phyloP scores from a whole-genome alignment of 441 rosid genomes.

The Arabidopsis lyrata region DNA sequence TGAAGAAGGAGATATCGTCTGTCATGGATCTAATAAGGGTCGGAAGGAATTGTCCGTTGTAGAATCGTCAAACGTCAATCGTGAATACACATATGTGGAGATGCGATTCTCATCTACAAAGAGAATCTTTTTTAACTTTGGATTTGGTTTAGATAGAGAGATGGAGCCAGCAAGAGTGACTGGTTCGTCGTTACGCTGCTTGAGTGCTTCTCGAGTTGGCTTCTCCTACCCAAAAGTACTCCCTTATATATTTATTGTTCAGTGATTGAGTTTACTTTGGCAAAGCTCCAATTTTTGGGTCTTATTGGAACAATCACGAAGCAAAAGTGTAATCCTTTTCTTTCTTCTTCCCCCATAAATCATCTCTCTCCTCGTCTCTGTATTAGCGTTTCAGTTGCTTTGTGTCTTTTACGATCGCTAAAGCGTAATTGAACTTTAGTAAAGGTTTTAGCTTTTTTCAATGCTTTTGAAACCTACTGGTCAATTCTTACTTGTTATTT shows the following conservation, averaged over 20 bases:
- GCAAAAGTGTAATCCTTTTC: conserved; percentile 32
- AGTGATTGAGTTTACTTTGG: conserved; percentile 24
- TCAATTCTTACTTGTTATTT: background rate
- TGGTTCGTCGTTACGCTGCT: conserved; percentile 31
- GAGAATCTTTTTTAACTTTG: conserved; percentile 16
- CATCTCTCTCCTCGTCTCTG: background rate
- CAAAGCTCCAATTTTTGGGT: conserved; percentile 30
- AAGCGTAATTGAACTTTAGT: background rate
- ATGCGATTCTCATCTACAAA: conserved; percentile 33
- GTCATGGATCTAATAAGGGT: too few relatives aligned
- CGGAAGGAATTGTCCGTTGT: too few relatives aligned
- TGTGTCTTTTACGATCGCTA: background rate
- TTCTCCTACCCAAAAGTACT: conserved; percentile 24
- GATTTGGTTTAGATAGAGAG: background rate
- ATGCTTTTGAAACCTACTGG: background rate
- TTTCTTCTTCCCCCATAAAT: background rate
- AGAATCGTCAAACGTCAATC: conserved; percentile 15
- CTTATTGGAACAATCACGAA: conserved; percentile 22
- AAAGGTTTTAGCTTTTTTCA: conserved; percentile 19
- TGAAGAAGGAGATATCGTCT: too few relatives aligned
- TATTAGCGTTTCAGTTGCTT: background rate
- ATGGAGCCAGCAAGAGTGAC: conserved; percentile 31
- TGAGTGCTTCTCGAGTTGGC: conserved; percentile 31
- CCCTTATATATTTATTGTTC: background rate
- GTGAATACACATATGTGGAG: conserved; percentile 12